Conservation (phyloP, 1,139 yeast genomes). For the Zygosaccharomyces pseudobailii region DNA sequence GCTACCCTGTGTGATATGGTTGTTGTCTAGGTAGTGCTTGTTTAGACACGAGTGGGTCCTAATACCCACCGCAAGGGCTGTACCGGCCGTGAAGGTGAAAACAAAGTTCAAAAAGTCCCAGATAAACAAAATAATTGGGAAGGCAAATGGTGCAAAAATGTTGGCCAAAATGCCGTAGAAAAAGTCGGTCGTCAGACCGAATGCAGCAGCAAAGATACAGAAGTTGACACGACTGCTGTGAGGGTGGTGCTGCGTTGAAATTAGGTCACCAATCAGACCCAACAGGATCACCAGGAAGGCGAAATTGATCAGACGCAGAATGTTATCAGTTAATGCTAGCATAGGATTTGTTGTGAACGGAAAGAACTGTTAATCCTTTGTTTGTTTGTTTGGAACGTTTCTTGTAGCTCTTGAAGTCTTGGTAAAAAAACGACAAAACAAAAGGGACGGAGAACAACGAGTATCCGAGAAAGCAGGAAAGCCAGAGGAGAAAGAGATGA, state of each 20-base stretch:
- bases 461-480: no score
- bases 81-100: slow-evolving; percentile 90
- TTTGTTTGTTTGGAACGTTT: neutral
- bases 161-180: slow-evolving; percentile 76
- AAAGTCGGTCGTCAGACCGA: slow-evolving; percentile 74
- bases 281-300: slow-evolving; percentile 69
- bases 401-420: no score
- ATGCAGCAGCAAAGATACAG: slow-evolving; percentile 80
- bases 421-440: neutral
- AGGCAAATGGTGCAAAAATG: slow-evolving; percentile 73
- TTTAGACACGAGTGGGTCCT: slow-evolving; percentile 82
- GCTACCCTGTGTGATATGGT: slow-evolving; percentile 71
- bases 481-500: neutral
- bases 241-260: slow-evolving; percentile 51
- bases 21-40: slow-evolving; percentile 54
- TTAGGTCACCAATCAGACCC: slow-evolving; percentile 82
- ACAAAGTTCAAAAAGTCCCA: slow-evolving; percentile 85
- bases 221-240: slow-evolving; percentile 82
- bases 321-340: slow-evolving; percentile 57
- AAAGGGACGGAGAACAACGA: neutral
- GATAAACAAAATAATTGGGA: slow-evolving; percentile 71
- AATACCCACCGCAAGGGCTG: slow-evolving; percentile 88
- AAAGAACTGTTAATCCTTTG: neutral
- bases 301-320: slow-evolving; percentile 70
- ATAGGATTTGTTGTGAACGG: slow-evolving; percentile 10